Base-by-base conservation (phyloP, 2,329 filamentous ascomycete species). In the Pseudogymnoascus sp. region DNA sequence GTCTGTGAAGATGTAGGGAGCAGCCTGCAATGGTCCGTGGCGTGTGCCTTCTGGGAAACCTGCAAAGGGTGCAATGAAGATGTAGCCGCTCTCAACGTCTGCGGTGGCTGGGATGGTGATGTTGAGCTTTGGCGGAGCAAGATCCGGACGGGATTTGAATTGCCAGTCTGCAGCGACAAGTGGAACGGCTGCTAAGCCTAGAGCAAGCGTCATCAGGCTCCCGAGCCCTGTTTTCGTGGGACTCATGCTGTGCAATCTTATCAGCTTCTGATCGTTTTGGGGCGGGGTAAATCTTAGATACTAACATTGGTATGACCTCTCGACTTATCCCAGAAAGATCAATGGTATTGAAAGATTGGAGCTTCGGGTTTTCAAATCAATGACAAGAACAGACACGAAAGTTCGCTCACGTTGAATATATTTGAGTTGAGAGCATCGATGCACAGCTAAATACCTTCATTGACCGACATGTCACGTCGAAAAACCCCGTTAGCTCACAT, bases 1-100 rank as follows among this genome's bases (percentile, higher is more conserved):
- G 66, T 82, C 77, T 5, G 76, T 75, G 66, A 83, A 79, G 66
- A 85, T 84, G 68, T 84, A 85, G 0, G 81, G 78, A 0, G 74
- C 80, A 1, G 80, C 75, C 69, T 84, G 81, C 4, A 77, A 75
- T 1, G 81, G 80, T 0, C 78, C 79, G 63, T 78, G 74, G 63
- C 73, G 74, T 64, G 73, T 74, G 1, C 73, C 73, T 61, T 76
- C 74, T 19, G 69, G 70, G 19, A 69, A 71, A 5, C 74, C 74
- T 0, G 73, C 71, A 60, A 75, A 77, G 5, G 75, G 75, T 26
- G 66, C 75, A 6, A 80, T 64, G 65, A 81, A 81, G 19, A 80
- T 68, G 52, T 78, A 79, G 8, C 78, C 79, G 23, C 70, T 65
- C 60, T 76, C 76, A 4, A 78, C 75, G 26, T 73, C 71, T 55